Evolutionary conservation across 495 filamentous ascomycete genomes (phyloP).

Genomic region (Hypoxylon subgilvum): DNA sequence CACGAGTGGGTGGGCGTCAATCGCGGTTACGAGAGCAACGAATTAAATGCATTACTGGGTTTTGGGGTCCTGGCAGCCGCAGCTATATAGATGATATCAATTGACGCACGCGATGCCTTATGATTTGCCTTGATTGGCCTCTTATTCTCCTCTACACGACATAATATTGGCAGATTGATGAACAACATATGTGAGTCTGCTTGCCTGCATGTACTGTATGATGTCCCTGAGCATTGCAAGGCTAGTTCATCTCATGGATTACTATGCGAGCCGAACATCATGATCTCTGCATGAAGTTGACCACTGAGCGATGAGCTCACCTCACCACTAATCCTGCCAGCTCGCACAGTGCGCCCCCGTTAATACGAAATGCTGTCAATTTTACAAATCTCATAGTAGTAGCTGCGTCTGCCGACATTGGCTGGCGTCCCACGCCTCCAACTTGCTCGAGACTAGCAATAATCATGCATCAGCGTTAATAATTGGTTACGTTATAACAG

Average conservation of each 20-base stretch:
- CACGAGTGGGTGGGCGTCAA: conserved; percentile 1
- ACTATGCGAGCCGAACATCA: background rate
- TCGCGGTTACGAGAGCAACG: conserved; percentile 21
- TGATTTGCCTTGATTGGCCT: background rate
- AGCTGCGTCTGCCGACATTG: conserved; percentile 1
- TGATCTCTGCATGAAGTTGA: conserved; percentile 12
- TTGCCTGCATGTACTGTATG: too few species aligned
- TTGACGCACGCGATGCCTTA: conserved; percentile 5
- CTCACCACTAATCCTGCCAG: conserved; percentile 12
- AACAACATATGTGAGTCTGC: conserved; percentile 9
- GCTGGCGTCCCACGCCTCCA: background rate
- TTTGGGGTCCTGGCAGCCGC: conserved; percentile 2
- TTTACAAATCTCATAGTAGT: conserved; percentile 7
- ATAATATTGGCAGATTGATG: background rate
- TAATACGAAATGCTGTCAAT: conserved; percentile 11
- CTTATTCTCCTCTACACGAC: background rate
- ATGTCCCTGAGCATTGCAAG: conserved; percentile 3
- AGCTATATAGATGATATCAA: conserved; percentile 33
- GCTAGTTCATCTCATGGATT: background rate
- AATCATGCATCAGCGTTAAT: conserved; percentile 1
- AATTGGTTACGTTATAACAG: too few species aligned
- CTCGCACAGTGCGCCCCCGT: conserved; percentile 21
- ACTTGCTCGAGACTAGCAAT: background rate
- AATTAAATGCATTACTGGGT: conserved; percentile 21
- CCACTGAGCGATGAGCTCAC: conserved; percentile 14